Percentiles rank a stretch among this genome's conserved stretches.
phyloP scores from a whole-genome alignment of 305 asterid genomes.

The Fraxinus sp. region DNA sequence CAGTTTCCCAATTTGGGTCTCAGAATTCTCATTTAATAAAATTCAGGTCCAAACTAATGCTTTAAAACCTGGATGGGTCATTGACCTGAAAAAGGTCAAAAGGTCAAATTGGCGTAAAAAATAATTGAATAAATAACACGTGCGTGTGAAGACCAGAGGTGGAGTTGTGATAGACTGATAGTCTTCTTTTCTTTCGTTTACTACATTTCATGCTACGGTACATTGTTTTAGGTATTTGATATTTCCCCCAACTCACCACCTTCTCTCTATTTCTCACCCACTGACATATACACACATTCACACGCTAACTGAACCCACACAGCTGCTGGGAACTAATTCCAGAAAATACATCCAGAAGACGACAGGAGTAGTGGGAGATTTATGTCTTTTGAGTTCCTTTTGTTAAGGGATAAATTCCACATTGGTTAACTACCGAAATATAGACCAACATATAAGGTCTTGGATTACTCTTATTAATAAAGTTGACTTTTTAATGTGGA shows the following conservation, averaged over 20 bases:
- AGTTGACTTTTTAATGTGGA: too few species aligned
- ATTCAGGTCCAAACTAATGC: too few species aligned
- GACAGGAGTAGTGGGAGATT: background rate
- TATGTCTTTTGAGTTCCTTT: background rate
- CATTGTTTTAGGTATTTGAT: background rate
- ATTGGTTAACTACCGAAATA: too few species aligned
- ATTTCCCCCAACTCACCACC: background rate
- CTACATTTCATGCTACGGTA: background rate
- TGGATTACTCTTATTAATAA: too few species aligned
- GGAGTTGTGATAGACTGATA: background rate
- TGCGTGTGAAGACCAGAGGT: background rate
- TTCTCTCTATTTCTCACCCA: background rate
- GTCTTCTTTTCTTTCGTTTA: background rate
- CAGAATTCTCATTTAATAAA: too few species aligned
- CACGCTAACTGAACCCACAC: background rate
- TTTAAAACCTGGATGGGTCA: too few species aligned
- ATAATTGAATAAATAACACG: background rate
- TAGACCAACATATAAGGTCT: too few species aligned
- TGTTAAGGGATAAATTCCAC: too few species aligned
- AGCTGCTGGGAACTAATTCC: background rate
- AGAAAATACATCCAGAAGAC: background rate
- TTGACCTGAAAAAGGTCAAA: background rate
- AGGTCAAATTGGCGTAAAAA: background rate
- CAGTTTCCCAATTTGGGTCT: too few species aligned
- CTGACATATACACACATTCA: background rate